Conservation (phyloP, 176 grass and related monocot species). For the Lolium perenne region DNA sequence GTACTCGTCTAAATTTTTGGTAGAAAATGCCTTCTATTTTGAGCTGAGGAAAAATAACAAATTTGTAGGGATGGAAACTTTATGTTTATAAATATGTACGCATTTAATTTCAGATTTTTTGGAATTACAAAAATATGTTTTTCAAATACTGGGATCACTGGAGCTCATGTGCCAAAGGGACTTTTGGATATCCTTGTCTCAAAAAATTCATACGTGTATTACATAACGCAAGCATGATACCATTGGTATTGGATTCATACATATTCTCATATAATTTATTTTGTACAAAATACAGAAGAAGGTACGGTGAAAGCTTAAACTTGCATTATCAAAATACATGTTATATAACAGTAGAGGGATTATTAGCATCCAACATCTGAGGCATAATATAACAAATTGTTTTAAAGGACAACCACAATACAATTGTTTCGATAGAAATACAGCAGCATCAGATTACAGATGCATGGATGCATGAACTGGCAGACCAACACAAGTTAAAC, state of each 20-base stretch:
- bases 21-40: no score
- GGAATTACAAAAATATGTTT: no score
- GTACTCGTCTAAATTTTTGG: no score
- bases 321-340: not conserved
- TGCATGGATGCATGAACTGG: slow-evolving; percentile 7
- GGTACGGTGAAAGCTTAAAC: not conserved
- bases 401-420: not conserved
- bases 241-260: not conserved
- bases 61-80: no score
- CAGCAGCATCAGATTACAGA: slow-evolving; percentile 40
- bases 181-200: no score
- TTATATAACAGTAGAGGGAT: not conserved
- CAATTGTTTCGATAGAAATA: slow-evolving; percentile 21
- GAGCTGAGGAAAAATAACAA: no score
- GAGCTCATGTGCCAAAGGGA: no score
- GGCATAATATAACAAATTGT: not conserved
- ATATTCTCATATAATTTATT: not conserved
- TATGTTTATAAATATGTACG: no score
- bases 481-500: not conserved
- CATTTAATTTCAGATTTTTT: no score
- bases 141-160: no score
- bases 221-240: not conserved
- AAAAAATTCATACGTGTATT: not conserved
- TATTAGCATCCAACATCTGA: no score
- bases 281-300: no score